A percentile compares a stretch with the other conserved stretches of the same genome.
phyloP scores from a whole-genome alignment of 176 grass and related monocot genomes.

The Carex cristatella region DNA sequence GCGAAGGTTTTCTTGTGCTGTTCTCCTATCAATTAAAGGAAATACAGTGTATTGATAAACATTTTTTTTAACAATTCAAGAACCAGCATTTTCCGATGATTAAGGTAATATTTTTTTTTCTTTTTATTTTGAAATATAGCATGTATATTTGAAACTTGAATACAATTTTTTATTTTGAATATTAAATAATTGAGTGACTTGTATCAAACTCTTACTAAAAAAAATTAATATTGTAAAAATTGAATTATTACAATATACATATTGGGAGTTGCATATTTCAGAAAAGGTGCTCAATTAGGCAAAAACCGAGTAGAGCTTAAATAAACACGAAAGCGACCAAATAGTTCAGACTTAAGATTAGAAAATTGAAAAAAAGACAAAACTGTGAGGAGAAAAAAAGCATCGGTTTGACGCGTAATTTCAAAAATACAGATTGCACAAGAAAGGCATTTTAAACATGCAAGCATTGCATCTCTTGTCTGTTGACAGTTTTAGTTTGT shows the following conservation, averaged over 20 bases:
- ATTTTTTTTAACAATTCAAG: no score
- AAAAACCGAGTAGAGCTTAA: background rate
- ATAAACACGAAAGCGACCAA: background rate
- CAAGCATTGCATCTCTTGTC: slow-evolving; percentile 16
- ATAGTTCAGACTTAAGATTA: background rate
- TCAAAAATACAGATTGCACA: slow-evolving; percentile 2
- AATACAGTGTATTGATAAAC: no score
- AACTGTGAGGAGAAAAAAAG: background rate
- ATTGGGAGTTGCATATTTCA: background rate
- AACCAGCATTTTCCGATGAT: no score
- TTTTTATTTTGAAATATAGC: no score
- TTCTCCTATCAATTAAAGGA: no score
- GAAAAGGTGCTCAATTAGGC: background rate
- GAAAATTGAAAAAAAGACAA: background rate
- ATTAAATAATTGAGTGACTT: no score
- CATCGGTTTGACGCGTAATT: background rate
- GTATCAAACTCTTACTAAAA: no score
- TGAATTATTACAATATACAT: background rate
- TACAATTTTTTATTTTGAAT: no score
- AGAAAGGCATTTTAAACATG: background rate
- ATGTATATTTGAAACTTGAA: no score
- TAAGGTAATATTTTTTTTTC: no score
- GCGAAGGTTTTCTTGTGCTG: no score
- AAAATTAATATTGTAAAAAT: no score
- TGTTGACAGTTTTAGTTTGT: background rate